These are phyloP conservation scores for Leishmania turanica DNA, from an alignment of 208 protist species.

Conservation along the genomic window DNA sequence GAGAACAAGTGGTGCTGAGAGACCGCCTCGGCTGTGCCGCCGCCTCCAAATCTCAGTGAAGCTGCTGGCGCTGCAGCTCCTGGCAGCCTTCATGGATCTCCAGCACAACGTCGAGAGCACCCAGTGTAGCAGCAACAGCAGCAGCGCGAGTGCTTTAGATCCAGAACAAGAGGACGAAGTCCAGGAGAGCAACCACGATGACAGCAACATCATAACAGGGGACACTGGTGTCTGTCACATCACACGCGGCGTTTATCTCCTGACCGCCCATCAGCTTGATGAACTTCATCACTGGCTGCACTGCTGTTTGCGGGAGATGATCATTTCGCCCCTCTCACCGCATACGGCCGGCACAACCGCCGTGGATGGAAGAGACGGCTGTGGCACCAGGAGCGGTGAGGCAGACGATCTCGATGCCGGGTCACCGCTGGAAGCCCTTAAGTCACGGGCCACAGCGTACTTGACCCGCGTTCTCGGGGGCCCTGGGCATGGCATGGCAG, in stretches of 20 bases:
- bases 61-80: conserved; percentile 26
- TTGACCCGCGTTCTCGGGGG: neutral
- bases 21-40: neutral
- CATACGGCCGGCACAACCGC: neutral
- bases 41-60: conserved; percentile 25
- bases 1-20: neutral
- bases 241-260: neutral
- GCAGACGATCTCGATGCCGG: neutral
- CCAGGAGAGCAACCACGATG: neutral
- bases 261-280: conserved; percentile 9
- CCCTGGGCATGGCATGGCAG: neutral
- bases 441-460: conserved; percentile 11
- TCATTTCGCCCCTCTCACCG: neutral
- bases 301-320: neutral
- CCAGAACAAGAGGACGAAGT: neutral
- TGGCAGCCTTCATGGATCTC: conserved; percentile 1
- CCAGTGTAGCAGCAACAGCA: conserved; percentile 12
- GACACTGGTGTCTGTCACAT: neutral
- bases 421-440: conserved; percentile 7
- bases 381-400: neutral
- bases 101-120: conserved; percentile 11
- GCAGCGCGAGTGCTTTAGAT: neutral
- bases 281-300: conserved; percentile 14
- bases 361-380: neutral
- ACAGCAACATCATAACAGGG: neutral